Percentiles rank a stretch among this genome's conserved stretches.
phyloP scores from a whole-genome alignment of 768 basidiomycete genomes.

The Mycena metata region DNA sequence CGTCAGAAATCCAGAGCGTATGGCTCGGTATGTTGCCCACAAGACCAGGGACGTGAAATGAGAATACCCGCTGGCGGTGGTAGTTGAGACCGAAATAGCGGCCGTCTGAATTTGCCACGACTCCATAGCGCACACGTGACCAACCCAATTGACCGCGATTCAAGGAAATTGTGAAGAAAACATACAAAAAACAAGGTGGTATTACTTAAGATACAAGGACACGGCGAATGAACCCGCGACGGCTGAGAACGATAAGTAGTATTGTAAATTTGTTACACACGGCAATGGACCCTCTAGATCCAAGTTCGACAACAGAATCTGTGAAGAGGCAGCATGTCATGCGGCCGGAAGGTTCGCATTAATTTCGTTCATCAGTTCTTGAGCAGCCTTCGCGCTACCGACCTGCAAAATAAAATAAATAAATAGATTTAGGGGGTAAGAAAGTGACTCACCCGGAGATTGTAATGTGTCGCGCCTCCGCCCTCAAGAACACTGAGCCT shows the following conservation, averaged over 20 bases:
- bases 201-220: constrained; percentile 31
- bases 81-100: constrained; percentile 4
- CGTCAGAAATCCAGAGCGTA: neutral
- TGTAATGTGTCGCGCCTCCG: constrained; percentile 75
- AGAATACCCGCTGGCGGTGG: neutral
- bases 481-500: constrained; percentile 80
- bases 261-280: constrained; percentile 36
- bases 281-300: constrained; percentile 4
- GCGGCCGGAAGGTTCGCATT: constrained; percentile 61
- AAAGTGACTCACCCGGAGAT: constrained; percentile 70
- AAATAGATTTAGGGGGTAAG: neutral
- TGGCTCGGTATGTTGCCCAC: constrained; percentile 7
- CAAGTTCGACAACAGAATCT: neutral
- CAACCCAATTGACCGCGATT: neutral
- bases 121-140: neutral
- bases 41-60: neutral
- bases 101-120: constrained; percentile 26
- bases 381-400: constrained; percentile 76
- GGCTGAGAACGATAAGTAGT: constrained; percentile 27
- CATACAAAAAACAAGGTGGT: constrained; percentile 30
- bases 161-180: neutral
- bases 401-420: constrained; percentile 57
- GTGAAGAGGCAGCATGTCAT: constrained; percentile 36
- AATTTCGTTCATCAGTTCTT: constrained; percentile 74
- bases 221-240: constrained; percentile 14